Base-by-base conservation (phyloP, 208 protist genomes). In the Acanthamoeba lenticulata region DNA sequence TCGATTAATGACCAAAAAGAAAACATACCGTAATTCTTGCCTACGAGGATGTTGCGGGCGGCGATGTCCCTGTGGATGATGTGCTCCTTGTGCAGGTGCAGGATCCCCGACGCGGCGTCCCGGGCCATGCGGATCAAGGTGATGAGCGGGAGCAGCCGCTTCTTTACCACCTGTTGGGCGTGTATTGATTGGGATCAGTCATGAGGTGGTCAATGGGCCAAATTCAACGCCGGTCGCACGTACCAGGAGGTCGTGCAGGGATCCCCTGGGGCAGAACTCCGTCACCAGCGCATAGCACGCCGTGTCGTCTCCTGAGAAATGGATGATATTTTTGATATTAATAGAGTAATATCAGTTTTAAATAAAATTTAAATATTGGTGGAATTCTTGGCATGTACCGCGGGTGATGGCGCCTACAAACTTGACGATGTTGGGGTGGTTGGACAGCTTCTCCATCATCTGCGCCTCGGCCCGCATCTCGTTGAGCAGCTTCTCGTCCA, bases 41-140 rank as follows among this genome's bases (percentile, higher is more conserved):
- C 90, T 0, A 93, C 65, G 3, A 93, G 65, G 27, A 93, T 83
- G 36, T 93, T 93, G 15, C 90, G 57, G 0, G 90, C 90, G 1
- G 90, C 90, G 32, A 93, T 93, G 21, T 93, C 90, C 24, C 90
- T 32, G 49, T 93, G 90, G 6, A 93, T 40, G 9, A 93, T 45
- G 36, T 93, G 40, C 9, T 85, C 60, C 90, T 93, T 93, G 90
- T 93, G 90, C 1, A 93, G 49, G n/a, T 93, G 90, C 17, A 93
- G 65, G 55, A 93, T 57, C 62, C 90, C 90, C 49, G 60, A 42
- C 27, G 90, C 90, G 29, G 67, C 67, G 44, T 93, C 90, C n/a
- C 90, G 57, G 24, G 90, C 90, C 57, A 93, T 83, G 29, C 65
- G 24, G 2, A 93, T 36, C 32, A 93, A 32, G 32, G 90, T 93